phyloP scores from a whole-genome alignment of 2,329 filamentous ascomycete species.

The Fusarium brevicatenulatum region DNA sequence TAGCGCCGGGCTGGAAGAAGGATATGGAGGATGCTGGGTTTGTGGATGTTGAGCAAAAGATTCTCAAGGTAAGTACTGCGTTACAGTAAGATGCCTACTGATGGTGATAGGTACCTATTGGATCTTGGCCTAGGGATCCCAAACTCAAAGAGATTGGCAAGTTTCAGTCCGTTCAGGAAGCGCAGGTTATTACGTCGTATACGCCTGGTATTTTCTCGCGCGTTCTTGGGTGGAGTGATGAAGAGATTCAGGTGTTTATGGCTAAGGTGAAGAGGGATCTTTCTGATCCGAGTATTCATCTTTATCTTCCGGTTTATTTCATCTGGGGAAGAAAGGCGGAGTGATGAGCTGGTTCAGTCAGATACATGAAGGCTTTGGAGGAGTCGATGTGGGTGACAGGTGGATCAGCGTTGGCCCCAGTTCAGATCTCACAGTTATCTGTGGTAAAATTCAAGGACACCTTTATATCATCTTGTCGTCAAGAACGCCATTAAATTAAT shows the following conservation, averaged over 20 bases:
- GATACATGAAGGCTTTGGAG: accelerated
- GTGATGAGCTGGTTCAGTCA: accelerated
- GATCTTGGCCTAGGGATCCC: constrained; percentile 18
- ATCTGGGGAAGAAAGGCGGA: constrained; percentile 36
- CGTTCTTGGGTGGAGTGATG: constrained; percentile 33
- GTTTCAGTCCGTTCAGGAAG: constrained; percentile 25
- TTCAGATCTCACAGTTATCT: background rate
- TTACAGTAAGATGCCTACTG: accelerated
- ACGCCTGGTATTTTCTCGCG: constrained; percentile 33
- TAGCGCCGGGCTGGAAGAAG: constrained; percentile 2
- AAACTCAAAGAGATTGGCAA: constrained; percentile 30
- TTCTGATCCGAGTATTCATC: constrained; percentile 25
- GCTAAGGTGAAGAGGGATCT: constrained; percentile 36
- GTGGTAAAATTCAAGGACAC: accelerated
- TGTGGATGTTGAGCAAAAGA: constrained; percentile 6
- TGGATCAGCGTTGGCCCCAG: accelerated
- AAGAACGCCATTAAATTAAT: background rate
- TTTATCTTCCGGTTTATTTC: constrained; percentile 35
- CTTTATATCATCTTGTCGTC: accelerated
- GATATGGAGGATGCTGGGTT: constrained; percentile 19
- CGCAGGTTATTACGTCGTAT: constrained; percentile 32
- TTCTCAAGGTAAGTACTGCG: background rate
- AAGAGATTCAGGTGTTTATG: constrained; percentile 35
- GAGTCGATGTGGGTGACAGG: accelerated
- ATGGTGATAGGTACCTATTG: constrained; percentile 2